A percentile compares a stretch with the other conserved stretches of the same genome.
These are phyloP conservation scores for Lactifluus rugatus DNA, from an alignment of 768 basidiomycete genomes.

Conservation along the genomic window DNA sequence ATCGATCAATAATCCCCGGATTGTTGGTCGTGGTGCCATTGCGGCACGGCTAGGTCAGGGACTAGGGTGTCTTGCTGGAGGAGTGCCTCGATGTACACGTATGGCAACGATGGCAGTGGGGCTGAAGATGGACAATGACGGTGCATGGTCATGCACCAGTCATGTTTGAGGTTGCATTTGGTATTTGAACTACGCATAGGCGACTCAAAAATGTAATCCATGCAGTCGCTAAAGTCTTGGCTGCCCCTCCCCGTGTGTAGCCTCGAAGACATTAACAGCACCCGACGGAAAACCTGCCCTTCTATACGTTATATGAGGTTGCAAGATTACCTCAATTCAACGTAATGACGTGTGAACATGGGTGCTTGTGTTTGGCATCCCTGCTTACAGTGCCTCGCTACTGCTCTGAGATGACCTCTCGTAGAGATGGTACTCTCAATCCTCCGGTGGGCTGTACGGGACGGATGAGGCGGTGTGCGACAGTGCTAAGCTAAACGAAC, in stretches of 20 bases:
- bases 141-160: too few relatives aligned
- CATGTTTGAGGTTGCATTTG: too few relatives aligned
- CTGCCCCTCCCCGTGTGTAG: background rate
- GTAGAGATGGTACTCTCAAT: background rate
- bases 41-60: background rate
- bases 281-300: background rate
- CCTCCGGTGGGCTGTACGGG: too few relatives aligned
- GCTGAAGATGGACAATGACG: background rate
- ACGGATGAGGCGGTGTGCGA: too few relatives aligned
- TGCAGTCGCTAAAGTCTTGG: background rate
- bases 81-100: too few relatives aligned
- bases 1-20: slow-evolving; percentile 51
- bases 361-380: too few relatives aligned
- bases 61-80: background rate
- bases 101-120: background rate
- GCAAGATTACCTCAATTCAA: background rate
- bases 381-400: background rate
- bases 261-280: background rate
- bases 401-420: background rate
- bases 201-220: background rate
- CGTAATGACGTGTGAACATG: background rate
- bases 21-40: slow-evolving; percentile 27
- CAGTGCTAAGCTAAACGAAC: too few relatives aligned
- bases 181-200: background rate
- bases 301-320: background rate